Conservation (phyloP, 768 basidiomycete genomes). For the Boletus coccyginus region DNA sequence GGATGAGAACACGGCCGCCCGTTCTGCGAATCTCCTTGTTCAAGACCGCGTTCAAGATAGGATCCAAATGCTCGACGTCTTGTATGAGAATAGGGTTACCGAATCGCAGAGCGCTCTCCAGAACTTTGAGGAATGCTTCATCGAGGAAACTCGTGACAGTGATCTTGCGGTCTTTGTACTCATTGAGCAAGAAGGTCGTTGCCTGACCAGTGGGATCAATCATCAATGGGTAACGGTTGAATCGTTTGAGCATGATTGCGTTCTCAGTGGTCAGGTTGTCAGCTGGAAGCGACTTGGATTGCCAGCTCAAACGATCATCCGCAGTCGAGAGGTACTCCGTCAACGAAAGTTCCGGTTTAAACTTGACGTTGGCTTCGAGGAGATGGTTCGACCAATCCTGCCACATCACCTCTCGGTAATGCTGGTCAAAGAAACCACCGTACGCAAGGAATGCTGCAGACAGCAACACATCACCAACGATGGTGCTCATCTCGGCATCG, state of each 20-base stretch:
- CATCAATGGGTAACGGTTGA: slow-evolving; percentile 95
- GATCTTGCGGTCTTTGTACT: slow-evolving; percentile 95
- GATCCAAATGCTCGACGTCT: slow-evolving; percentile 96
- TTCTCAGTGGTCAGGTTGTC: slow-evolving; percentile 97
- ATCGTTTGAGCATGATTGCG: slow-evolving; percentile 99
- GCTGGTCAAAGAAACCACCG: slow-evolving; percentile 97
- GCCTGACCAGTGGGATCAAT: slow-evolving; percentile 99
- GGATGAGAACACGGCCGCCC: slow-evolving; percentile 95
- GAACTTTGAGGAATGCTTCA: slow-evolving; percentile 96
- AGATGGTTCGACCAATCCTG: slow-evolving; percentile 92
- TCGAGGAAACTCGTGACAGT: slow-evolving; percentile 98
- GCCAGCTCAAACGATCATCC: slow-evolving; percentile 94
- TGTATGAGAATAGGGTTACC: slow-evolving; percentile 97
- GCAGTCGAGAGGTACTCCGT: slow-evolving; percentile 96
- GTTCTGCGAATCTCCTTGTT: slow-evolving; percentile 96
- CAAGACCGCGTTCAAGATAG: slow-evolving; percentile 94
- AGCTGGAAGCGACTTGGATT: slow-evolving; percentile 91
- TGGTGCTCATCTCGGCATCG: slow-evolving; percentile 97
- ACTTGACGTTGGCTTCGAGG: slow-evolving; percentile 84
- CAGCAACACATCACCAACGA: slow-evolving; percentile 93
- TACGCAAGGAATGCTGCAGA: slow-evolving; percentile 97
- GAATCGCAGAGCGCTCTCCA: slow-evolving; percentile 98
- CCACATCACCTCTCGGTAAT: slow-evolving; percentile 97
- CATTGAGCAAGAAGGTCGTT: slow-evolving; percentile 88
- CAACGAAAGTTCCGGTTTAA: slow-evolving; percentile 88